Percentiles rank a stretch among this genome's conserved stretches.
These are phyloP conservation scores for Coemansia sp. DNA, from an alignment of 192 early-diverging fungal species.

Conservation along the genomic window DNA sequence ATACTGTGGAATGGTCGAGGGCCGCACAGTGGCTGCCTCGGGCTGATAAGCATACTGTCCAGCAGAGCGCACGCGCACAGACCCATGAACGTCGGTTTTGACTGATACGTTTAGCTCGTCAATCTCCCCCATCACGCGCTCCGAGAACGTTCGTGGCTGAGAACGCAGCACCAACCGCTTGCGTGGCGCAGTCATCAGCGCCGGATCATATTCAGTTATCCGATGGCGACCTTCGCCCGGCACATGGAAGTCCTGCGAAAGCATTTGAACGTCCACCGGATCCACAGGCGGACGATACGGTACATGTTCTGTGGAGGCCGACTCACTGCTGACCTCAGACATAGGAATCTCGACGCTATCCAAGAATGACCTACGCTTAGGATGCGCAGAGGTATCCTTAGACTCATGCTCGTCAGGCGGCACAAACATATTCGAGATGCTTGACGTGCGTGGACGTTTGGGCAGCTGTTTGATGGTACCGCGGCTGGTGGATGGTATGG, in stretches of 20 bases:
- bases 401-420: conserved; percentile 7
- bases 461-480: conserved; percentile 44
- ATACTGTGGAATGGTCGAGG: conserved; percentile 42
- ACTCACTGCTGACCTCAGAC: conserved; percentile 18
- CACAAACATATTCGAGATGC: conserved; percentile 21
- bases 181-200: conserved; percentile 19
- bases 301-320: conserved; percentile 6
- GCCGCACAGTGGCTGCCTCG: conserved; percentile 35
- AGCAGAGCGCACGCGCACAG: conserved; percentile 22
- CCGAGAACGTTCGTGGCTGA: conserved; percentile 27
- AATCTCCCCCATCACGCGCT: conserved; percentile 41
- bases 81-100: conserved; percentile 23
- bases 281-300: background rate
- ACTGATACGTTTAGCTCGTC: conserved; percentile 31
- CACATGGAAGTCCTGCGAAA: conserved; percentile 45
- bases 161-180: conserved; percentile 40
- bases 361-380: conserved; percentile 31
- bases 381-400: conserved; percentile 5
- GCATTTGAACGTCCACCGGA: background rate
- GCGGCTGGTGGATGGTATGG: background rate
- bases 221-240: conserved; percentile 6
- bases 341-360: conserved; percentile 39
- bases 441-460: conserved; percentile 31
- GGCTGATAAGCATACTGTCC: conserved; percentile 33
- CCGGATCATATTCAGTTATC: conserved; percentile 10